Base-by-base conservation (phyloP, 495 filamentous ascomycete genomes). In the Chaetomidium leptoderma region DNA sequence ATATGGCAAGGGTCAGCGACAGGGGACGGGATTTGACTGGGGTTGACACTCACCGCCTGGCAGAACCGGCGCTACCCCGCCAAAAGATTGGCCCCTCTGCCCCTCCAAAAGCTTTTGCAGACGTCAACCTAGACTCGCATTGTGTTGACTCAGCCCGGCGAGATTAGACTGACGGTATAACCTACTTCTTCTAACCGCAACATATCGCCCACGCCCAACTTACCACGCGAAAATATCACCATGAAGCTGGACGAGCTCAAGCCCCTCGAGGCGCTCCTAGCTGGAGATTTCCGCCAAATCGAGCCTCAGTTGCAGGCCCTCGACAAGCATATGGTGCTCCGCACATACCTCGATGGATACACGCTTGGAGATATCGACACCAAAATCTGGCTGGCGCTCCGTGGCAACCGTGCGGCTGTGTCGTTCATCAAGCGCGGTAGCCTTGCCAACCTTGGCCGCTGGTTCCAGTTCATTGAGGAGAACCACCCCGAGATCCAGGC, bases 401-500 rank as follows among this genome's bases (percentile, higher is more conserved):
- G 89, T 47, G 87, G 84, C 61, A 97, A 96, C 75, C 83, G 87
- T n/a, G 86, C 92, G 17, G 91, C 89, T 8, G 76, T 85, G 59
- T 84, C 86, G 16, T 87, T 88, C 63, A 78, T 96, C 59, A 91
- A 89, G 72, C 86, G 88, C 66, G 88, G 84, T 36, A 74, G 81
- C 11, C 82, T 95, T 53, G 77, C 81, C 53, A 96, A 95, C 72
- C 71, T 97, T 24, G 82, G 81, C 48, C 81, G 93, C 58, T 98
- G 92, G 93, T 97, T 92, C 72, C 80, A 75, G 53, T 96, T 87
- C 71, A 73, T 98, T 65, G 89, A 95, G 67, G 84, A 90, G 69
- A 79, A 81, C 35, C 87, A 90, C 67, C 87, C 87, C 7, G 88
- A 82, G 69, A 81, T 82, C 55, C 79, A 81, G 63, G 69, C 70